Evolutionary conservation across 1,284 basidiomycete genomes (phyloP), one percentile per base, ranked within the genome.

Genomic region (Cutaneotrichosporon sp.): DNA sequence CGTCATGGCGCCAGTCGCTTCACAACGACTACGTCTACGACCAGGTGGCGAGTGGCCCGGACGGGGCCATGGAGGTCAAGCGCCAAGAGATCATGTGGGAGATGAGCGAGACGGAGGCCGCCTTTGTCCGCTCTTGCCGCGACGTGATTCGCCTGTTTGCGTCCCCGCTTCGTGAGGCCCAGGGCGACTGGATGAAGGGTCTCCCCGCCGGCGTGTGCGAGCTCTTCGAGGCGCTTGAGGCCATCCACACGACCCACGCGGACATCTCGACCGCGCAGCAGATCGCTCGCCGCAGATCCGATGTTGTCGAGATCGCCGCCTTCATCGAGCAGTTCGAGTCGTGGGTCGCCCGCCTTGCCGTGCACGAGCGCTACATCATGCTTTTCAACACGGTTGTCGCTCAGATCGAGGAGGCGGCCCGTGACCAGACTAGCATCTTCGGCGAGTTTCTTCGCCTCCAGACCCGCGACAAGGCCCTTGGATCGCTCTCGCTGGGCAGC

Each of bases 331-430:
- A 81, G 2, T 77, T 93, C 27, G 80, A 84, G 20, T 72, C 77
- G 1, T 88, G 89, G 72, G 82, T 92, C 18, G 80, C 84, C 1
- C 83, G 82, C 51, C 79, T 94, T 42, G 89, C 92, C 72, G 84
- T 90, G 4, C 91, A 95, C 72, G 90, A 92, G 75, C 88, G 89
- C 13, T 95, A 94, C 75, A 79, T 95, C 4, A 86, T 90, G 16
- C 83, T 86, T 52, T 83, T 93, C 50, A 87, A 88, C 55, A 81
- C 83, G 27, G 85, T 88, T 0, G 82, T 83, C 2, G 78, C 81
- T 8, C 71, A 83, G 57, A 85, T 92, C 38, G 84, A 85, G 54
- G 75, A 80, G 34, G 79, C 87, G 67, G 75, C 86, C n/a, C 76
- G 80, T 11, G 85, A 88, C 64, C 73, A 78, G 18, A 75, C 79